Evolutionary conservation across 805 yeast species (phyloP).

Genomic region (Aciculoconidium aculeatum): DNA sequence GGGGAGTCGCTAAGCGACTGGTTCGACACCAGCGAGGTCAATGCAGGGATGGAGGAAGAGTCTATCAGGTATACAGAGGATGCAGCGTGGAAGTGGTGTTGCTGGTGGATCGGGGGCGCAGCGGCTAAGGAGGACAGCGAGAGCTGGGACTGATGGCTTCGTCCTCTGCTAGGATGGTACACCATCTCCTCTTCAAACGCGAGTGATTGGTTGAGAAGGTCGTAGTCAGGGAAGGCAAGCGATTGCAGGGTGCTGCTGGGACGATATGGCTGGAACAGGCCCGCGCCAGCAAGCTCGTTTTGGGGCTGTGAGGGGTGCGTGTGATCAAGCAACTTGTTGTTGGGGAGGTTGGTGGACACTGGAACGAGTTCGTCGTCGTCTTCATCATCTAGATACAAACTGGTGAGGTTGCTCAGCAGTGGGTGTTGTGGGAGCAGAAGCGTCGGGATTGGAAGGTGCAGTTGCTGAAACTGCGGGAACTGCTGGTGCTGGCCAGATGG

Average conservation of each 20-base stretch:
- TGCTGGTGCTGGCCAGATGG: too few species aligned
- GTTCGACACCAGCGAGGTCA: slow-evolving; percentile 29
- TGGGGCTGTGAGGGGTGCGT: slow-evolving; percentile 1
- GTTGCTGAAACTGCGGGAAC: too few species aligned
- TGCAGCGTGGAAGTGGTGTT: slow-evolving; percentile 15
- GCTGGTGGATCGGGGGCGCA: slow-evolving; percentile 17
- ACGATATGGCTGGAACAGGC: not conserved
- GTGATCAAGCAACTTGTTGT: slow-evolving; percentile 5
- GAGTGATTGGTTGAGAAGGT: slow-evolving; percentile 7
- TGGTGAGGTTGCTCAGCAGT: too few species aligned
- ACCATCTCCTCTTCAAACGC: slow-evolving; percentile 2
- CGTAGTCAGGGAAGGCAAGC: slow-evolving; percentile 6
- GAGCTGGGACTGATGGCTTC: slow-evolving; percentile 5
- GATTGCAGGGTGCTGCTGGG: slow-evolving; percentile 2
- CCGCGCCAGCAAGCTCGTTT: slow-evolving; percentile 5
- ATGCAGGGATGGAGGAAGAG: slow-evolving; percentile 30
- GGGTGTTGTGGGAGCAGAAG: too few species aligned
- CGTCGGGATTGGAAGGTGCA: too few species aligned
- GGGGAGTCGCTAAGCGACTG: slow-evolving; percentile 31
- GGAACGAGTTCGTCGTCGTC: slow-evolving; percentile 14
- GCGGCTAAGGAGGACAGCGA: slow-evolving; percentile 7
- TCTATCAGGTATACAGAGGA: slow-evolving; percentile 26
- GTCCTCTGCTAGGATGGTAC: not conserved
- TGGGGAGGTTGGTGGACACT: slow-evolving; percentile 10
- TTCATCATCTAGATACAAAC: slow-evolving; percentile 3